A percentile compares a stretch with the other conserved stretches of the same genome.
These are phyloP conservation scores for Scutellaria baicalensis DNA, from an alignment of 257 asterid genomes.

Conservation along the genomic window DNA sequence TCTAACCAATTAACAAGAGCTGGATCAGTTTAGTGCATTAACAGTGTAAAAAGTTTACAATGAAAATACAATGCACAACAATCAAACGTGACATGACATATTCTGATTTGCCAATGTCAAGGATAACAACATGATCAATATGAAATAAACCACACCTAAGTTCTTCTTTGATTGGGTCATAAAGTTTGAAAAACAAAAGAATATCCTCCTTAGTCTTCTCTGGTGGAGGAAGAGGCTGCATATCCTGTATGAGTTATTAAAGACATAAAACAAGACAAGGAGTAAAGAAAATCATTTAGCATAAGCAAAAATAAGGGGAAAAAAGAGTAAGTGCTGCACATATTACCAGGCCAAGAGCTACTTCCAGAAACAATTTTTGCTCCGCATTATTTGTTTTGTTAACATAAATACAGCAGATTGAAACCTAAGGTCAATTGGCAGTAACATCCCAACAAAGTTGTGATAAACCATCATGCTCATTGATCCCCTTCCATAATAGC, in stretches of 20 bases:
- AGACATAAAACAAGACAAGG: background rate
- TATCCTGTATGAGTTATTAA: slow-evolving; percentile 35
- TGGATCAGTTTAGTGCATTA: background rate
- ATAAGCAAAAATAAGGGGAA: background rate
- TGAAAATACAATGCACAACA: background rate
- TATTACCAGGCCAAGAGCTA: slow-evolving; percentile 54
- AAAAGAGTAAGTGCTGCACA: background rate
- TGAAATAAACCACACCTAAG: slow-evolving; percentile 32
- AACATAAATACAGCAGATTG: background rate
- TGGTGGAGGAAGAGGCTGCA: slow-evolving; percentile 51
- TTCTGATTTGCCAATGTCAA: background rate
- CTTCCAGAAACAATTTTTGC: slow-evolving; percentile 69
- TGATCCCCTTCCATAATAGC: background rate
- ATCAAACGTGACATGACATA: background rate
- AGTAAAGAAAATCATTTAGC: background rate
- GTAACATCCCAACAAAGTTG: background rate
- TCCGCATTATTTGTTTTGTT: slow-evolving; percentile 62
- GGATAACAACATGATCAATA: slow-evolving; percentile 10
- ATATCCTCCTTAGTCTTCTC: slow-evolving; percentile 67
- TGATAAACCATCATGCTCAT: slow-evolving; percentile 1
- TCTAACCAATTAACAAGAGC: background rate
- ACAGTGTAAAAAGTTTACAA: background rate
- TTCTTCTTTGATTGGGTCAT: slow-evolving; percentile 68
- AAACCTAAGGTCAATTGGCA: background rate
- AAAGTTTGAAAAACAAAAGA: slow-evolving; percentile 64